phyloP scores from a whole-genome alignment of 2,329 filamentous ascomycete genomes.

The Epichloe brachyelytri region DNA sequence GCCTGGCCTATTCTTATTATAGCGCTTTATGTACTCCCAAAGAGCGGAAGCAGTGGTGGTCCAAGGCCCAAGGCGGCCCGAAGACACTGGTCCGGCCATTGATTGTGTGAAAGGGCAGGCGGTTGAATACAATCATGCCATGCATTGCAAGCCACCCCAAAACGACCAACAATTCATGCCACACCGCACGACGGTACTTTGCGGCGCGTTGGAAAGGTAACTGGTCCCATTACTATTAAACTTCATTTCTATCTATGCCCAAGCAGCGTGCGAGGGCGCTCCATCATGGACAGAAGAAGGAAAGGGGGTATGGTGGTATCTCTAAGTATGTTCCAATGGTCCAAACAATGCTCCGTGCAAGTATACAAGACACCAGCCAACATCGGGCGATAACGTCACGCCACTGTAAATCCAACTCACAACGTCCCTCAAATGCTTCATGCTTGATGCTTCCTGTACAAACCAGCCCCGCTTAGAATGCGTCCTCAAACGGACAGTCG shows the following conservation, averaged over 20 bases:
- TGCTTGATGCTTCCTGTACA: neutral
- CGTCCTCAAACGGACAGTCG: constrained; percentile 85
- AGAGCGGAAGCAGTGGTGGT: no score
- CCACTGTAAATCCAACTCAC: constrained; percentile 6
- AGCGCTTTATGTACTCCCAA: neutral
- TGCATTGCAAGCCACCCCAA: no score
- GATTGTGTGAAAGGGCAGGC: no score
- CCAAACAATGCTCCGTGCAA: constrained; percentile 15
- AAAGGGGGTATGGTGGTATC: constrained; percentile 21
- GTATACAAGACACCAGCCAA: constrained; percentile 7
- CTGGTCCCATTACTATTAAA: constrained; percentile 3
- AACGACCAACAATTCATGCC: neutral
- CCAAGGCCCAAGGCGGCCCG: no score
- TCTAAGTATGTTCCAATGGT: constrained; percentile 16
- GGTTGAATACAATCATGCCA: no score
- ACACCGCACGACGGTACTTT: no score
- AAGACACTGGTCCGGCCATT: no score
- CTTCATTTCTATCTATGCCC: neutral
- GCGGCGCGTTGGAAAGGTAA: no score
- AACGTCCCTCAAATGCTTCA: neutral
- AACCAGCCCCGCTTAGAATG: constrained; percentile 31
- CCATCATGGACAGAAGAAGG: constrained; percentile 10
- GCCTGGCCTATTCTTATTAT: neutral
- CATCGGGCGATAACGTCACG: constrained; percentile 9
- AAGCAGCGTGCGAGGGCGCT: constrained; percentile 6